These are phyloP conservation scores for Cytospora leucostoma DNA, from an alignment of 2,329 filamentous ascomycete species.

Conservation along the genomic window DNA sequence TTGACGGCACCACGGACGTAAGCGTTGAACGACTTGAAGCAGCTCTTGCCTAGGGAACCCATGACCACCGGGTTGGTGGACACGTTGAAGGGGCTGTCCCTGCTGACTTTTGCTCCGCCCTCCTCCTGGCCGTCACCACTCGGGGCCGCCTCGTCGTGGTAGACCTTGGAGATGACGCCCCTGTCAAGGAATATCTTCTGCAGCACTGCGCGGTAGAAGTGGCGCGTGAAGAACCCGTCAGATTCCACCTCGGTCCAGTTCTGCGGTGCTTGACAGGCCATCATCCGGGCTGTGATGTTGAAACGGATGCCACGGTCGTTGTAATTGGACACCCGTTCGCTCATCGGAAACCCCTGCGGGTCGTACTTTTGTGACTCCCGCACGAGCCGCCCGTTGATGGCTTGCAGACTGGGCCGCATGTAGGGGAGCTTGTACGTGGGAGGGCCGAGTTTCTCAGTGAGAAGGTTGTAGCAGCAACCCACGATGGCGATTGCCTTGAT, in stretches of 20 bases:
- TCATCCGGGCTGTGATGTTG: slow-evolving; percentile 96
- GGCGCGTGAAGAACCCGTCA: slow-evolving; percentile 84
- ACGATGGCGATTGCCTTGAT: slow-evolving; percentile 93
- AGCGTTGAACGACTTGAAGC: slow-evolving; percentile 71
- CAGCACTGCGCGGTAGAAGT: slow-evolving; percentile 88
- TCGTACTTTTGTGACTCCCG: slow-evolving; percentile 74
- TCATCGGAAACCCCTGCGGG: slow-evolving; percentile 94
- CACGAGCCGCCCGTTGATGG: slow-evolving; percentile 67
- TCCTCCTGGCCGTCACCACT: slow-evolving; percentile 6
- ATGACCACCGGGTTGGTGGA: slow-evolving; percentile 82
- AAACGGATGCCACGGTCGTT: slow-evolving; percentile 69
- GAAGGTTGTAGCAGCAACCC: slow-evolving; percentile 95
- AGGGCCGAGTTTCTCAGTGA: slow-evolving; percentile 86
- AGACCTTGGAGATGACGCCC: slow-evolving; percentile 68
- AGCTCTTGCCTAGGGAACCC: slow-evolving; percentile 77
- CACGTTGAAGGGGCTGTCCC: slow-evolving; percentile 49
- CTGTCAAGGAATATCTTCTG: slow-evolving; percentile 91
- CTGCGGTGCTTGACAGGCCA: slow-evolving; percentile 92
- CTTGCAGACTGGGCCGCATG: slow-evolving; percentile 68
- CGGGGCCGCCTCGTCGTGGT: slow-evolving; percentile 39
- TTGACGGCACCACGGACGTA: slow-evolving; percentile 81
- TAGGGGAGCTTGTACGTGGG: slow-evolving; percentile 83
- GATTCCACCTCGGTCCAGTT: slow-evolving; percentile 88
- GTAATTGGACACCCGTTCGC: slow-evolving; percentile 64
- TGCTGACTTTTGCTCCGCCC: slow-evolving; percentile 8